These are phyloP conservation scores for Filobasidium floriforme DNA, from an alignment of 768 basidiomycete species.

Conservation along the genomic window DNA sequence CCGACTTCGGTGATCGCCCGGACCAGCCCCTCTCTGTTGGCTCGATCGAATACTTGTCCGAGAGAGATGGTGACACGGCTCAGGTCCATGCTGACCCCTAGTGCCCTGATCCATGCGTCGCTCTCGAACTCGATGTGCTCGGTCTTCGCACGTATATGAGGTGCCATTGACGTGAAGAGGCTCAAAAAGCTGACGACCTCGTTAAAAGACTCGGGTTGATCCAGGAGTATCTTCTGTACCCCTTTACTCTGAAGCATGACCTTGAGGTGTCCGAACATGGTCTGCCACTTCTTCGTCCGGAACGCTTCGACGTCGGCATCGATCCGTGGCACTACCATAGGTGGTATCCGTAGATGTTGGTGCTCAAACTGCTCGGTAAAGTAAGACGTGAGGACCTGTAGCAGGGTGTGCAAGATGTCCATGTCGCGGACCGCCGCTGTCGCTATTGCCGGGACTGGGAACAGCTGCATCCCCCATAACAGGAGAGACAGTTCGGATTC, in stretches of 20 bases:
- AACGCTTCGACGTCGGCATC: conserved; percentile 81
- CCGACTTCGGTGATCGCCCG: conserved; percentile 53
- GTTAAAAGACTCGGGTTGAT: conserved; percentile 58
- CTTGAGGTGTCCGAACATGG: conserved; percentile 63
- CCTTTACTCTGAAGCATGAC: conserved; percentile 59
- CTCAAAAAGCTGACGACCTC: conserved; percentile 71
- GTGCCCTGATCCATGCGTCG: conserved; percentile 93
- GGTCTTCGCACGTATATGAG: conserved; percentile 71
- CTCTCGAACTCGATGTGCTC: conserved; percentile 93
- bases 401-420: conserved; percentile 63
- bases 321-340: conserved; percentile 45
- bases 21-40: conserved; percentile 50
- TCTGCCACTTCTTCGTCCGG: conserved; percentile 92
- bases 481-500: conserved; percentile 94
- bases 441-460: conserved; percentile 81
- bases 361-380: conserved; percentile 79
- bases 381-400: conserved; percentile 66
- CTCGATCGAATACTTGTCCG: conserved; percentile 67
- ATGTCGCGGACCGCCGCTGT: conserved; percentile 67
- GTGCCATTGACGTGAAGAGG: conserved; percentile 88
- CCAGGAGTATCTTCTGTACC: conserved; percentile 71
- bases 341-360: conserved; percentile 54
- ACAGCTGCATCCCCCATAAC: conserved; percentile 53
- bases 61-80: conserved; percentile 81
- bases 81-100: conserved; percentile 85